Conservation (phyloP, 2,329 filamentous ascomycete species). For the Diaporthe eres region DNA sequence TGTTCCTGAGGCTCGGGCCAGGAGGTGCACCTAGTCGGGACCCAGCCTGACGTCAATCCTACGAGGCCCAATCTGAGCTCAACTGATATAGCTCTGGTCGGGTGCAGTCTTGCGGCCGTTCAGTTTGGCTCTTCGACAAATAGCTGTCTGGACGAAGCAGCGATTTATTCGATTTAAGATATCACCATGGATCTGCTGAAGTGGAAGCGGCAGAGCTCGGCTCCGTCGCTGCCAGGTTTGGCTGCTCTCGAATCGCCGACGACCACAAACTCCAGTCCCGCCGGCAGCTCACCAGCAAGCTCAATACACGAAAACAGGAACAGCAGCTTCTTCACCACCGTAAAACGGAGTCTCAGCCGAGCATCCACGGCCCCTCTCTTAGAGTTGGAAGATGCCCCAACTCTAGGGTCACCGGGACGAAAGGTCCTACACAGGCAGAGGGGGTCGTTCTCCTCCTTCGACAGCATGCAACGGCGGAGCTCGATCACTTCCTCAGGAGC, state of each 20-base stretch:
- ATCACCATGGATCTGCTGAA: constrained; percentile 40
- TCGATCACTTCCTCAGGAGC: constrained; percentile 50
- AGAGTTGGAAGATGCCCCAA: constrained; percentile 29
- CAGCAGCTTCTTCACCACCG: constrained; percentile 45
- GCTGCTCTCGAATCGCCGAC: constrained; percentile 40
- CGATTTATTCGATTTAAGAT: not conserved
- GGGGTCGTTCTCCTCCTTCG: constrained; percentile 45
- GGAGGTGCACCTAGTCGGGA: constrained; percentile 32
- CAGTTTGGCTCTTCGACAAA: not conserved
- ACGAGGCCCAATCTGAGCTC: constrained; percentile 24
- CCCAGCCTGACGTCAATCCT: constrained; percentile 36
- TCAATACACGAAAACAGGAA: constrained; percentile 45
- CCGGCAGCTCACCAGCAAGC: constrained; percentile 44
- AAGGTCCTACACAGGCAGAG: constrained; percentile 39
- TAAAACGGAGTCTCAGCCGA: constrained; percentile 47
- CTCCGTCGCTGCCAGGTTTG: constrained; percentile 38
- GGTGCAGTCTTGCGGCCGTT: not conserved
- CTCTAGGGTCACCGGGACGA: constrained; percentile 26
- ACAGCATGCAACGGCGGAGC: constrained; percentile 47
- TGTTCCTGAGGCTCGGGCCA: constrained; percentile 38
- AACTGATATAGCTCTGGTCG: not conserved
- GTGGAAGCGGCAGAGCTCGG: constrained; percentile 42
- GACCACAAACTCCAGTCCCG: constrained; percentile 40
- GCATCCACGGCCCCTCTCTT: constrained; percentile 42
- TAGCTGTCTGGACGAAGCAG: not conserved